Evolutionary conservation across 495 filamentous ascomycete genomes (phyloP), one percentile per base, ranked within the genome.

Genomic region (Stereocaulon alpinum): DNA sequence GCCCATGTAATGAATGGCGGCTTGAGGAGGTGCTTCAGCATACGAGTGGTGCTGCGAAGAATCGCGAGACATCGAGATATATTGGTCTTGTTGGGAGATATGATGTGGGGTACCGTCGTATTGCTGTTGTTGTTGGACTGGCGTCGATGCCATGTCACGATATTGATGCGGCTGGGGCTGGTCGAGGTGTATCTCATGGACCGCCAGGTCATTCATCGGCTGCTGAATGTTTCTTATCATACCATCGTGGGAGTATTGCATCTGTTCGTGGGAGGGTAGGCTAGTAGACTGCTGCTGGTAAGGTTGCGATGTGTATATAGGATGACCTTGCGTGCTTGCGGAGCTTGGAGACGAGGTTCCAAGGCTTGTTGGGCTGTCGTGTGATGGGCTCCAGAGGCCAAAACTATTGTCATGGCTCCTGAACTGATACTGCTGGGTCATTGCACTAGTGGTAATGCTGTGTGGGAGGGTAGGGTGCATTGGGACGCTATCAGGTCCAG

Each of bases 11-110:
- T 58, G 60, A 24, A 56, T 17, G 18, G 52, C 42, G 6, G 22
- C 30, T 43, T 59, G 57, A 14, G 27, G 44, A 14, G 42, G 56
- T 4, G 29, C 51, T 17, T 47, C 49, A 15, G 57, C n/a, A 40
- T 60, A 63, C 17, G 50, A 40, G 11, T 41, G 37, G 17, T 59
- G 51, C 32, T 60, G 62, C n/a, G 62, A 55, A 12, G 48, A 42
- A 22, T 61, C 58, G 17, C 54, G 62, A 14, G 59, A 57, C 43
- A 58, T 53, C 17, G 43, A 44, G 22, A 41, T 34, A 5, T 59
- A 56, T 24, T 42, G 20, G 50, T 59, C 24, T 42, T 34, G 40
- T 44, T 29, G 47, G 51, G 61, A n/a, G 24, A 40, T 4, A 40
- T 15, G 45, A 45, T 60, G 52, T 44, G 43, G 18, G 18, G 43